These are phyloP conservation scores for Pseudogymnoascus sp. DNA, from an alignment of 2,329 filamentous ascomycete genomes.

Conservation along the genomic window DNA sequence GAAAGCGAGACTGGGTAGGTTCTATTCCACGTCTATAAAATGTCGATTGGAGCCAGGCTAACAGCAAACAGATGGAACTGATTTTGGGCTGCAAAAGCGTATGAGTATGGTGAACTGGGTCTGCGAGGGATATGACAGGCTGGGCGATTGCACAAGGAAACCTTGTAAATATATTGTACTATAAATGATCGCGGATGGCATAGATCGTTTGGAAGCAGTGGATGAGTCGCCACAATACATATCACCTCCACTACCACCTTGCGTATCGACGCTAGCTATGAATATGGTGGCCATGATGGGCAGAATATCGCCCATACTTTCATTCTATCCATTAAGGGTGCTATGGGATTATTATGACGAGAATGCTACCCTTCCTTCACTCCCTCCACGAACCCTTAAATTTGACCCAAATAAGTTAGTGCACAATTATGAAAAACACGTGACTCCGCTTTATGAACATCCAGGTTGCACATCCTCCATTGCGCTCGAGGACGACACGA, in stretches of 20 bases:
- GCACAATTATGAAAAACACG: background rate
- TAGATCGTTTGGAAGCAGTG: background rate
- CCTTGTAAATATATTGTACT: slow-evolving; percentile 4
- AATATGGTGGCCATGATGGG: background rate
- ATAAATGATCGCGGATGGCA: background rate
- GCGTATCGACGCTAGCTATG: background rate
- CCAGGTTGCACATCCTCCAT: background rate
- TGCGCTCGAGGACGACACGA: background rate
- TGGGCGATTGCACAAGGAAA: background rate
- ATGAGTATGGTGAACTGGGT: background rate
- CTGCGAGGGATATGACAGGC: slow-evolving; percentile 2
- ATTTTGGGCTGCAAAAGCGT: slow-evolving; percentile 12
- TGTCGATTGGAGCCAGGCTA: slow-evolving; percentile 4
- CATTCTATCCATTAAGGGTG: background rate
- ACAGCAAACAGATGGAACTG: slow-evolving; percentile 28
- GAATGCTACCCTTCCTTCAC: background rate
- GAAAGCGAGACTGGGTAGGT: slow-evolving; percentile 74
- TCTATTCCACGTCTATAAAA: background rate
- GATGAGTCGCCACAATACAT: background rate
- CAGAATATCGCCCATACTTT: background rate
- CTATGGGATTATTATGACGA: background rate
- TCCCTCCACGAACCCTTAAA: background rate
- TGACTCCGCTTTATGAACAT: background rate
- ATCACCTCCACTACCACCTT: background rate
- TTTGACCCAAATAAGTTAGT: background rate